Evolutionary conservation across 2,329 filamentous ascomycete species (phyloP), one percentile per base, ranked within the genome.

Genomic region (Macrophomina phaseolina): DNA sequence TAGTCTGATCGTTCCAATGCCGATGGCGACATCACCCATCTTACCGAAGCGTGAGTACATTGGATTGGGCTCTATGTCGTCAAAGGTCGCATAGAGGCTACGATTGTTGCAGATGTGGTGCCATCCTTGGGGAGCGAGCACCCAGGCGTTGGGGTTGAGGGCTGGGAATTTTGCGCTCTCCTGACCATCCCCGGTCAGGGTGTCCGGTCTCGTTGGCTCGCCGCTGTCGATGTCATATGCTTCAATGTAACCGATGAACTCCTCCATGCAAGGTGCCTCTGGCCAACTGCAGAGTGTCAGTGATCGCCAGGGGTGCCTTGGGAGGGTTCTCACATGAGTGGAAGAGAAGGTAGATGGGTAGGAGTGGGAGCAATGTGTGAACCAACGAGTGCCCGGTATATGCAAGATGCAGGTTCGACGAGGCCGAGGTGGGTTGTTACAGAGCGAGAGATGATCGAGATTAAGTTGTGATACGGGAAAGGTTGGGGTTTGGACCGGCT

Each of bases 41-140:
- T 62, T 49, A 4, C 58, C 58, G 6, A 62, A 62, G 18, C 58
- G 58, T 4, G 58, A 36, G 18, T 62, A 36, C 58, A 38, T 48
- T 4, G 58, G 30, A 14, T 62, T 62, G 32, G 45, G 58, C 45
- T 62, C 58, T 30, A 62, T 62, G n/a, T 62, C 58, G 11, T 62
- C 58, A 5, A 62, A 62, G 1, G 30, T 28, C 9, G 45, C 12
- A 45, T 62, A 62, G 5, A 62, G 58, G 32, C 30, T 49, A 28
- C 58, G 58, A 45, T 62, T 62, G 58, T 62, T 62, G 58, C 58
- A 62, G 58, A 62, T 62, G 58, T 62, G 58, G 32, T 62, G 58
- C 58, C 58, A 62, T 62, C 58, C 58, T 62, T 62, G 58, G 18
- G 58, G 42, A 28, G 58, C 58, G n/a, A 62, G 58, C 7, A 62